Conservation (phyloP, 441 rosid genomes). For the Pelargonium citronellum region DNA sequence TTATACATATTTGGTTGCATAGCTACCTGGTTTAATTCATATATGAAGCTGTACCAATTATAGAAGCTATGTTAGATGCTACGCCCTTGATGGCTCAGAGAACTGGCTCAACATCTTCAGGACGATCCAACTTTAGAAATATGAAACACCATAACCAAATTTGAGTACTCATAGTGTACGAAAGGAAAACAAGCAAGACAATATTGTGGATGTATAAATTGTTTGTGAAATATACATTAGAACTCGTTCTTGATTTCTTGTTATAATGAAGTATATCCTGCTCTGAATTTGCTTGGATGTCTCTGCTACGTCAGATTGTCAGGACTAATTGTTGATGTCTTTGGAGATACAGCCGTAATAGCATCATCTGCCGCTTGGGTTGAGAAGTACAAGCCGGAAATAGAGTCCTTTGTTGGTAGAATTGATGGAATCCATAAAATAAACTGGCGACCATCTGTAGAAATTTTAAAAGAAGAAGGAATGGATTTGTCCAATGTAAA, state of each 20-base stretch:
- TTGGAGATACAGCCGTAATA: conserved; percentile 78
- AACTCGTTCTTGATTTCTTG: conserved; percentile 4
- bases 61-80: background rate
- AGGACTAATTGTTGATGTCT: conserved; percentile 74
- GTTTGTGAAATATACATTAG: background rate
- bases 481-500: conserved; percentile 41
- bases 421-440: conserved; percentile 51
- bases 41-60: background rate
- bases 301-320: conserved; percentile 49
- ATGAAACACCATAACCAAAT: background rate
- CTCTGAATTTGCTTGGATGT: conserved; percentile 7
- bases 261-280: background rate
- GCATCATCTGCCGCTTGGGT: conserved; percentile 98
- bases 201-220: background rate
- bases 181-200: background rate
- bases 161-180: background rate
- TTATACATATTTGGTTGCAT: background rate
- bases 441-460: conserved; percentile 79
- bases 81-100: background rate
- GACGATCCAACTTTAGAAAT: background rate
- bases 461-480: conserved; percentile 86
- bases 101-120: background rate
- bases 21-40: background rate
- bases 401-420: conserved; percentile 51
- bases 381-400: conserved; percentile 61